Conservation (phyloP, 2,329 filamentous ascomycete species). For the Penicillium italicum region DNA sequence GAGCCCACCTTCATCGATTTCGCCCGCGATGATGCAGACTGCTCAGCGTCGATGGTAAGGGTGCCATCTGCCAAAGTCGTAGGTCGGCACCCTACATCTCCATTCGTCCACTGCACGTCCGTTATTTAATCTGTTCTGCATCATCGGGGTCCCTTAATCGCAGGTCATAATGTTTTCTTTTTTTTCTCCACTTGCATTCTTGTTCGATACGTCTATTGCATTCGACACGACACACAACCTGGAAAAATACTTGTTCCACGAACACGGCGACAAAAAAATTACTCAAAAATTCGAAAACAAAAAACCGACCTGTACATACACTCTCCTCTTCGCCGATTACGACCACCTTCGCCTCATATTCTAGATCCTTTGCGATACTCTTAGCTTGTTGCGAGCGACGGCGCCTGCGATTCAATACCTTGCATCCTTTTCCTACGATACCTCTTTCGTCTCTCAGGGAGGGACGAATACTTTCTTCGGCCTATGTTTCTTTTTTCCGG, state of each 20-base stretch:
- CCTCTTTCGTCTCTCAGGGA: conserved; percentile 37
- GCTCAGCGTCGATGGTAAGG: conserved; percentile 43
- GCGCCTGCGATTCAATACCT: conserved; percentile 40
- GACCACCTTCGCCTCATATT: conserved; percentile 32
- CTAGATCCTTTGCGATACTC: conserved; percentile 36
- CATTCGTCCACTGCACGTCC: conserved; percentile 31
- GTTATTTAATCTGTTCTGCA: conserved; percentile 34
- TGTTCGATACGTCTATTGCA: conserved; percentile 30
- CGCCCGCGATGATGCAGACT: conserved; percentile 60
- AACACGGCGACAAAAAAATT: conserved; percentile 23
- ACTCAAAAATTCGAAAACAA: conserved; percentile 26
- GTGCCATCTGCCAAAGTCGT: conserved; percentile 21
- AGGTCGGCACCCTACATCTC: conserved; percentile 23
- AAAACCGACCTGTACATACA: conserved; percentile 37
- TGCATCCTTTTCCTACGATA: conserved; percentile 37
- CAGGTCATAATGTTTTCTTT: conserved; percentile 34
- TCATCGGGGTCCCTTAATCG: conserved; percentile 36
- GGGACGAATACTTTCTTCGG: conserved; percentile 33
- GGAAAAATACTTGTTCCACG: conserved; percentile 28
- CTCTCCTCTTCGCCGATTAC: conserved; percentile 31
- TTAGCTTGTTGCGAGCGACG: conserved; percentile 42
- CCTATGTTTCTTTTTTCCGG: conserved; percentile 21
- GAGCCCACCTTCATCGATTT: conserved; percentile 75
- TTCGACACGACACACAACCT: conserved; percentile 30
- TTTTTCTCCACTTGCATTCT: conserved; percentile 25